A percentile compares a stretch with the other conserved stretches of the same genome.
These are phyloP conservation scores for Bipolaris sorokiniana DNA, from an alignment of 2,329 filamentous ascomycete species.

Conservation along the genomic window DNA sequence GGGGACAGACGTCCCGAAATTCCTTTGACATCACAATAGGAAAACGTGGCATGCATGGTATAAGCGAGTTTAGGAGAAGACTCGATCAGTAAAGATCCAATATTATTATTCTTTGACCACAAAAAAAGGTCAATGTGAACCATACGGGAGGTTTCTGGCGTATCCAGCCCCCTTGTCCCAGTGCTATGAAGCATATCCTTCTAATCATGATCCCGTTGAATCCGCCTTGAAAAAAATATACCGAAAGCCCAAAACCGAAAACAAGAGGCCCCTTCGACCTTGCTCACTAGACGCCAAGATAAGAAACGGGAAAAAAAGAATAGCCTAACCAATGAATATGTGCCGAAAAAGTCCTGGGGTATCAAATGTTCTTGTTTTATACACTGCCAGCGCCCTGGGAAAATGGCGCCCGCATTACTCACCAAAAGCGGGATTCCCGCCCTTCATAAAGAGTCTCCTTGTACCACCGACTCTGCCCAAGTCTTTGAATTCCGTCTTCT, in stretches of 20 bases:
- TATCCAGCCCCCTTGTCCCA: constrained; percentile 6
- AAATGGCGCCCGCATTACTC: constrained; percentile 8
- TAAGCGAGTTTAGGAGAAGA: neutral
- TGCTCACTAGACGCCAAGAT: neutral
- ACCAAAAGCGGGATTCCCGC: constrained; percentile 20
- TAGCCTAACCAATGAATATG: neutral
- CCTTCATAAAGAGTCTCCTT: constrained; percentile 69
- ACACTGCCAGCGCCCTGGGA: constrained; percentile 1
- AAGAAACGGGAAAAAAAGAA: neutral
- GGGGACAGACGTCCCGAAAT: neutral
- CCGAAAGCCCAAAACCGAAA: neutral
- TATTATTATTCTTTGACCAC: neutral
- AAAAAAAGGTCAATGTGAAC: neutral
- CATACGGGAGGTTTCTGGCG: neutral
- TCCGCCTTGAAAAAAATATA: constrained; percentile 1
- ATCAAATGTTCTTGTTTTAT: constrained; percentile 13
- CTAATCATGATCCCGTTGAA: constrained; percentile 1
- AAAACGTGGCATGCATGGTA: neutral
- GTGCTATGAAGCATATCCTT: constrained; percentile 9
- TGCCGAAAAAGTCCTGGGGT: constrained; percentile 6
- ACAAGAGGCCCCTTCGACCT: neutral
- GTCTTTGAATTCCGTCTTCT: constrained; percentile 64
- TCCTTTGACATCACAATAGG: too few species aligned
- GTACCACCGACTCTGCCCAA: constrained; percentile 75
- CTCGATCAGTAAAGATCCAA: neutral